Base-by-base conservation (phyloP, 768 basidiomycete genomes). In the Phaffia tasmanica region DNA sequence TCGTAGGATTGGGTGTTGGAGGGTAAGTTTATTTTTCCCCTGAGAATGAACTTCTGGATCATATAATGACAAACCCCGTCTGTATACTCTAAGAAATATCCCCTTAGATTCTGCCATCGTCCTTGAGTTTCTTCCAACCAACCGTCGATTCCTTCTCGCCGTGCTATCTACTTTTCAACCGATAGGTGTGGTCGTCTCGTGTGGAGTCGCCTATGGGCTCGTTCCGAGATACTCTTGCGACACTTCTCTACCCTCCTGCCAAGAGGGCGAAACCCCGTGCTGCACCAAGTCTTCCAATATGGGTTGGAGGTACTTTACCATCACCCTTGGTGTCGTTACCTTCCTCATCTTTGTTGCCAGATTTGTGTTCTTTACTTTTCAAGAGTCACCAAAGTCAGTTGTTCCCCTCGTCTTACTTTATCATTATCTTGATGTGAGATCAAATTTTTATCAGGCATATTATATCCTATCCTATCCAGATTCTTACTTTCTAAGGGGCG, bases 401-500 rank as follows among this genome's bases (percentile, higher is more conserved):
- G 11, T 42, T 11, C 35, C 11, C 35, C 15, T 1, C 18, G 35
- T 50, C 21, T 27, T 58, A 3, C 8, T 60, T 4, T 21, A 21
- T 2, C 25, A 16, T 23, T 60, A 16, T 42, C 7, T 55, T 42
- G 23, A 21, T 51, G 7, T 6, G 16, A 14, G 8, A n/a, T 15
- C 18, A n/a, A 7, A 27, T 27, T 11, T 35, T 27, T 51, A 21
- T 11, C 23, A 16, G 23, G 49, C 18, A 46, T 30, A 5, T n/a
- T 21, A n/a, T 25, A 23, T 35, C 5, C 50, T 19, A 16, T 25
- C 62, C 35, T 21, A 48, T 6, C n/a, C 57, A 67, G 65, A 27
- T 85, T 81, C 73, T 79, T 84, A 25, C 76, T 84, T 27, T 80
- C 79, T 5, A 80, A 82, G 71, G 83, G 83, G 29, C 79, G 80